A percentile compares a stretch with the other conserved stretches of the same genome.
phyloP scores from a whole-genome alignment of 164 flowering plant species.

The Macadamia integrifolia region DNA sequence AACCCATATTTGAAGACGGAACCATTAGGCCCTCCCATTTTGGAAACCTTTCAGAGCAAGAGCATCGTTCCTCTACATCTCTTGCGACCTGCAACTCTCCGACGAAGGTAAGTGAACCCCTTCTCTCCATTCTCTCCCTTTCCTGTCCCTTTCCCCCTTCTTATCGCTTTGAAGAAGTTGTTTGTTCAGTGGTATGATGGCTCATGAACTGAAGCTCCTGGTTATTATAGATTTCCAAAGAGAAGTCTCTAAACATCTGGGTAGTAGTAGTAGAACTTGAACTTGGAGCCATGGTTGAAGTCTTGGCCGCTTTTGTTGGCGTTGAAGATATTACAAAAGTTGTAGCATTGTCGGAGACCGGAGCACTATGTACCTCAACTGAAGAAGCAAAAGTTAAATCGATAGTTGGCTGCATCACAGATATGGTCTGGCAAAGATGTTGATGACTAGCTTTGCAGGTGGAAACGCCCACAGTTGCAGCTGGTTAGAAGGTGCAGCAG shows the following conservation, averaged over 20 bases:
- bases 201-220: slow-evolving; percentile 50
- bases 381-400: not conserved
- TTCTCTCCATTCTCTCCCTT: no score
- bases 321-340: not conserved
- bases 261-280: slow-evolving; percentile 17
- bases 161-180: not conserved
- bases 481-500: slow-evolving; percentile 34
- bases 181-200: slow-evolving; percentile 4
- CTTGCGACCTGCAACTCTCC: no score
- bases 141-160: no score
- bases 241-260: slow-evolving; percentile 43
- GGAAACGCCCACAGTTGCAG: slow-evolving; percentile 45
- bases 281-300: slow-evolving; percentile 29
- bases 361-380: slow-evolving; percentile 11
- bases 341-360: not conserved
- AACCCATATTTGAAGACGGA: no score
- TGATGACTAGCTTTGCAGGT: slow-evolving; percentile 20
- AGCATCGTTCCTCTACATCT: no score
- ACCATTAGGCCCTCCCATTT: no score
- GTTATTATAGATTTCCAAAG: slow-evolving; percentile 40
- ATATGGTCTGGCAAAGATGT: slow-evolving; percentile 24
- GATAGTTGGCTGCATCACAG: slow-evolving; percentile 16
- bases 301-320: not conserved
- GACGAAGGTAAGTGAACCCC: no score
- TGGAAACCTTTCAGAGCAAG: no score